phyloP scores from a whole-genome alignment of 306 rosid genomes.

The Purshia tridentata region DNA sequence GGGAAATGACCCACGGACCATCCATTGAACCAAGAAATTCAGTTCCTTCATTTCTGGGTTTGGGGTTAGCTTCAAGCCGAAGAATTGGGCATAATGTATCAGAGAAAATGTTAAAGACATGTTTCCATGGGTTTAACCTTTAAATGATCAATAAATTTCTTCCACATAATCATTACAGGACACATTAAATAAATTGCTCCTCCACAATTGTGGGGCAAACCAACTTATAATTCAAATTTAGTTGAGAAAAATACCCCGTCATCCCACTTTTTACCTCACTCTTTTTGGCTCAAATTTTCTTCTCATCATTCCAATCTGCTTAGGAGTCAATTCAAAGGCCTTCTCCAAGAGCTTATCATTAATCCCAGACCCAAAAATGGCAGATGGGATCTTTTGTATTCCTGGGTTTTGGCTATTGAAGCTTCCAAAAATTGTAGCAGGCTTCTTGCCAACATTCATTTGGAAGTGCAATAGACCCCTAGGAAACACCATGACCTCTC shows the following conservation, averaged over 20 bases:
- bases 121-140: not conserved
- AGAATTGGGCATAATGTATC: not conserved
- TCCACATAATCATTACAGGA: not conserved
- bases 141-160: not conserved
- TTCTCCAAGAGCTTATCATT: constrained; percentile 66
- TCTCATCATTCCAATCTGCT: constrained; percentile 70
- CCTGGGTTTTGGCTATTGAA: constrained; percentile 95
- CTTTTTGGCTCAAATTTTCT: constrained; percentile 61
- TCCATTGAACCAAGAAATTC: too few species aligned
- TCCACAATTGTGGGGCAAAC: not conserved
- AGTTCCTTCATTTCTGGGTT: too few species aligned
- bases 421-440: constrained; percentile 70
- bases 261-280: constrained; percentile 26
- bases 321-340: constrained; percentile 79
- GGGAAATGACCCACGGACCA: too few species aligned
- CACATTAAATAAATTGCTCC: not conserved
- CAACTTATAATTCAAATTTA: not conserved
- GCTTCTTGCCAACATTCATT: constrained; percentile 79
- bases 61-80: too few species aligned
- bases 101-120: not conserved
- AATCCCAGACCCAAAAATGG: constrained; percentile 85
- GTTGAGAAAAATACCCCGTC: not conserved
- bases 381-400: constrained; percentile 60
- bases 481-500: constrained; percentile 90
- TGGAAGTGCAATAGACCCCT: constrained; percentile 77